Evolutionary conservation across 108 stramenopile genomes (phyloP).

Genomic region (Cyclotella choctawhatcheeana): DNA sequence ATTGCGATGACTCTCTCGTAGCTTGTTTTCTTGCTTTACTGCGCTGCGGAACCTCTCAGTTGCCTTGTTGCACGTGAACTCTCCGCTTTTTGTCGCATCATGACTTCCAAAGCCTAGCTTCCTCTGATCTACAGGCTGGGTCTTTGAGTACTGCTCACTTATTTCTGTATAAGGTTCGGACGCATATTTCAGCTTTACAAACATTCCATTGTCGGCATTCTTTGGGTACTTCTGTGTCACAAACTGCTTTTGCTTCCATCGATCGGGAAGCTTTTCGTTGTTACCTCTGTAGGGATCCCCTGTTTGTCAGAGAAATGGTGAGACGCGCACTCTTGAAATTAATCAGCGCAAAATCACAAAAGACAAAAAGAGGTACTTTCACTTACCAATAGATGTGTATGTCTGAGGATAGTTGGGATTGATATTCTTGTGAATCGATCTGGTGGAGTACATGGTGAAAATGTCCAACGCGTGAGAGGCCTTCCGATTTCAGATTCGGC

Average conservation of each 20-base stretch:
- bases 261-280: slow-evolving; percentile 49
- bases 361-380: too few relatives aligned
- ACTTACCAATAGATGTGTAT: slow-evolving; percentile 61
- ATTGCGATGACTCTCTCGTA: slow-evolving; percentile 31
- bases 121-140: slow-evolving; percentile 55
- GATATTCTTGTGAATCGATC: slow-evolving; percentile 68
- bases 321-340: too few relatives aligned
- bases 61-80: slow-evolving; percentile 57
- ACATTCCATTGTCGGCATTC: slow-evolving; percentile 71
- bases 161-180: slow-evolving; percentile 53
- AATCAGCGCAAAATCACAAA: neutral
- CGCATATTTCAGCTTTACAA: slow-evolving; percentile 60
- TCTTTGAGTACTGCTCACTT: slow-evolving; percentile 51
- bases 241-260: slow-evolving; percentile 68
- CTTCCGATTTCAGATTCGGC: too few relatives aligned
- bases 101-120: slow-evolving; percentile 67
- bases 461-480: too few relatives aligned
- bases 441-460: slow-evolving; percentile 60
- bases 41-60: slow-evolving; percentile 61
- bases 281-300: slow-evolving; percentile 64
- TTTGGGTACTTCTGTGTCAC: slow-evolving; percentile 50
- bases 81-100: slow-evolving; percentile 62
- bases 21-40: slow-evolving; percentile 52
- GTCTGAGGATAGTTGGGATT: slow-evolving; percentile 54
- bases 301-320: neutral